Evolutionary conservation across 176 grass and related monocot genomes (phyloP).

Genomic region (Rhynchospora pubera): DNA sequence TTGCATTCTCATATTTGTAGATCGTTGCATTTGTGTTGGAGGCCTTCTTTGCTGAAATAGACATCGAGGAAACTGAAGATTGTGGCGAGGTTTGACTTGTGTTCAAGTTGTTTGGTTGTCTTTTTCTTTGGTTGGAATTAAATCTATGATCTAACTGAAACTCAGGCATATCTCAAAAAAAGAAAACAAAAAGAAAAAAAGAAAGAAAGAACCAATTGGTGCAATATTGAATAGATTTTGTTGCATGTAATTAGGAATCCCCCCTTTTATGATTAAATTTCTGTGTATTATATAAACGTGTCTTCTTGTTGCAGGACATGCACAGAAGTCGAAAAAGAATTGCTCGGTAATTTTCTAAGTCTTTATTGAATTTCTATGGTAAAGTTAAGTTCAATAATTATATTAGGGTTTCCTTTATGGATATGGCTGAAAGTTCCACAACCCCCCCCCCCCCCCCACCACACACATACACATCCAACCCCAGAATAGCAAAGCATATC

Average conservation of each 20-base stretch:
- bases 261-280: too few species aligned
- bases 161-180: not conserved
- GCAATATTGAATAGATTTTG: not conserved
- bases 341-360: constrained; percentile 45
- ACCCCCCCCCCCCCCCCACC: too few species aligned
- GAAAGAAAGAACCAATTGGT: not conserved
- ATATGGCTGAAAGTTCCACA: not conserved
- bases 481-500: not conserved
- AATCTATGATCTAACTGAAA: not conserved
- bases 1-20: constrained; percentile 43
- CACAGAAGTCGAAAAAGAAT: constrained; percentile 9
- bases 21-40: constrained; percentile 96
- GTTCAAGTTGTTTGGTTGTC: not conserved
- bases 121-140: too few species aligned
- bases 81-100: constrained; percentile 35
- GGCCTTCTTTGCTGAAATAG: constrained; percentile 99
- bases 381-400: not conserved
- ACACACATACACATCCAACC: not conserved
- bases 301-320: constrained; percentile 1
- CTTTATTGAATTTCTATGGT: not conserved
- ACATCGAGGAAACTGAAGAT: constrained; percentile 63
- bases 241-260: too few species aligned
- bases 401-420: not conserved
- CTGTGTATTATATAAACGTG: not conserved
- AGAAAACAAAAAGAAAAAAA: not conserved